Evolutionary conservation across 768 basidiomycete genomes (phyloP), one percentile per base, ranked within the genome.

Genomic region (Rhizopogon rudus): DNA sequence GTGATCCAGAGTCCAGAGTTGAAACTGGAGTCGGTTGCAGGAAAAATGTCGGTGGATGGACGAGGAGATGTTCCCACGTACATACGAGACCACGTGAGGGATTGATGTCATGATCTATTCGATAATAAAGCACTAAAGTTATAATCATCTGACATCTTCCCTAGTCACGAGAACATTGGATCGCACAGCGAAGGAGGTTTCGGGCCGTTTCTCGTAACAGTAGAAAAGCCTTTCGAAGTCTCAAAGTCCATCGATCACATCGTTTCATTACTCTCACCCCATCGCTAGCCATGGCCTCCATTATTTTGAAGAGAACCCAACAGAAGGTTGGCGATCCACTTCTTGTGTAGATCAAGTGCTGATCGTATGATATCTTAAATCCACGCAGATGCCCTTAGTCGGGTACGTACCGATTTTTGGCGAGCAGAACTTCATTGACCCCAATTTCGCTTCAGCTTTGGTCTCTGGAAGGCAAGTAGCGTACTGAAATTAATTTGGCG

Each of bases 381-480:
- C 51, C 40, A 52, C 22, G 54, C 43, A 88, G 86, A 88, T 88
- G 86, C 86, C 86, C 64, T 69, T 82, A 44, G 80, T 87, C 51
- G 86, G 86, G 86, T 87, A 55, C 46, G 62, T 52, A 44, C 39
- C 56, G 37, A 59, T 59, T 45, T 44, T 52, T 25, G 45, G 6
- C 54, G 17, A 28, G 35, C 41, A 58, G 37, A 61, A 45, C 51
- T n/a, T 46, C 10, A 44, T 33, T 31, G 13, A 45, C 55, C 25
- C 51, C 40, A 37, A 16, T 54, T 22, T 6, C 29, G 8, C 53
- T 28, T n/a, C 56, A 87, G 86, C 64, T 79, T 87, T 61, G 86
- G 86, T 56, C 76, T 87, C 53, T 88, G 86, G 86, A 87, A 87
- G 78, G 86, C 79, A 60, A 49, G 69, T 65, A 31, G 2, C 35